phyloP scores from a whole-genome alignment of 352 stramenopile genomes.

The Pythium guiyangense region DNA sequence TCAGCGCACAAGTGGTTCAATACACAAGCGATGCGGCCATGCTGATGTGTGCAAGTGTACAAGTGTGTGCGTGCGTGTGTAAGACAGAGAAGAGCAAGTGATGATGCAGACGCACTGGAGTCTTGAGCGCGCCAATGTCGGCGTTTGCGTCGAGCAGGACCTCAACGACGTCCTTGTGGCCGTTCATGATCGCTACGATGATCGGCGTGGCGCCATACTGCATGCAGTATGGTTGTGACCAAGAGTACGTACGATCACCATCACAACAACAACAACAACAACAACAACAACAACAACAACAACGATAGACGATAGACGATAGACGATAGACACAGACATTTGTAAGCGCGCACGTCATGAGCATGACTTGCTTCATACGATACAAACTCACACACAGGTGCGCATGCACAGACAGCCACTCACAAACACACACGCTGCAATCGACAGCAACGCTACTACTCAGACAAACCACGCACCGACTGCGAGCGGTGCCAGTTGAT shows the following conservation, averaged over 20 bases:
- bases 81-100: too few species aligned
- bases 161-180: conserved; percentile 44
- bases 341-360: background rate
- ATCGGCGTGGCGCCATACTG: conserved; percentile 73
- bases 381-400: background rate
- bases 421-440: too few species aligned
- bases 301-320: too few species aligned
- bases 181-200: conserved; percentile 63
- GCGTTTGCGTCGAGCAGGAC: conserved; percentile 54
- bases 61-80: too few species aligned
- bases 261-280: too few species aligned
- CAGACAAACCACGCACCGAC: conserved; percentile 23
- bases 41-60: too few species aligned
- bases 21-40: background rate
- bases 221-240: too few species aligned
- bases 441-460: background rate
- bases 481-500: conserved; percentile 74
- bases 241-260: too few species aligned
- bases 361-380: background rate
- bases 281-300: too few species aligned
- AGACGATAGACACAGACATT: too few species aligned
- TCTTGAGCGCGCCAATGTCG: conserved; percentile 64
- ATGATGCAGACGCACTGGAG: conserved; percentile 30
- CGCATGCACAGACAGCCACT: background rate
- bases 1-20: too few species aligned